These are phyloP conservation scores for Cupressus sempervirens DNA, from an alignment of 75 land plant species.

Conservation along the genomic window DNA sequence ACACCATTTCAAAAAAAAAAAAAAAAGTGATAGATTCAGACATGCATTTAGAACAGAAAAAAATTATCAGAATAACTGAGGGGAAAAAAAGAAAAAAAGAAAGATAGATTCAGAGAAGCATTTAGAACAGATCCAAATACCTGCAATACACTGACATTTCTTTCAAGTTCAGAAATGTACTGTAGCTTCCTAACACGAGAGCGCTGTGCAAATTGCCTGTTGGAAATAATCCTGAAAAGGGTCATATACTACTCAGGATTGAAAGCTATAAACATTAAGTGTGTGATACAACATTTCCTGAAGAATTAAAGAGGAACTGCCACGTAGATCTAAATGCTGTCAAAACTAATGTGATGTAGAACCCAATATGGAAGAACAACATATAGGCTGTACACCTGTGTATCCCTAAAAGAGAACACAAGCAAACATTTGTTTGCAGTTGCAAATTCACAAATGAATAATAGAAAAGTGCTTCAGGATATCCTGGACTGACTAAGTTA, in stretches of 20 bases:
- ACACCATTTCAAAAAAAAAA: neutral
- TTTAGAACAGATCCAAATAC: constrained; percentile 22
- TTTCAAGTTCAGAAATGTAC: constrained; percentile 91
- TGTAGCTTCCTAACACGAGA: constrained; percentile 94
- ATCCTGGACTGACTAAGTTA: neutral
- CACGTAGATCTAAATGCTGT: neutral
- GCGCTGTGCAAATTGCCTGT: constrained; percentile 94
- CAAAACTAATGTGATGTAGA: neutral
- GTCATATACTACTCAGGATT: neutral
- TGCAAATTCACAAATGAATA: neutral
- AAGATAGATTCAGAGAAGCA: neutral
- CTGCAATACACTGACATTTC: constrained; percentile 73
- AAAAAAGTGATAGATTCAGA: neutral
- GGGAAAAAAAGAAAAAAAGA: neutral
- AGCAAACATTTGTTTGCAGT: neutral
- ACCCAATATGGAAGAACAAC: neutral
- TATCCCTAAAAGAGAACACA: neutral
- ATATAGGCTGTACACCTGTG: neutral
- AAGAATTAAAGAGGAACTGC: neutral
- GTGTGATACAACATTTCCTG: neutral
- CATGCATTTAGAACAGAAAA: neutral
- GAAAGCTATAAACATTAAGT: neutral
- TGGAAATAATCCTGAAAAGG: constrained; percentile 8
- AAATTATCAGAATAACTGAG: constrained; percentile 37
- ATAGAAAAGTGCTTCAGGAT: neutral